Evolutionary conservation across 2,329 filamentous ascomycete species (phyloP).

Genomic region (Paraphaeosphaeria minitans): DNA sequence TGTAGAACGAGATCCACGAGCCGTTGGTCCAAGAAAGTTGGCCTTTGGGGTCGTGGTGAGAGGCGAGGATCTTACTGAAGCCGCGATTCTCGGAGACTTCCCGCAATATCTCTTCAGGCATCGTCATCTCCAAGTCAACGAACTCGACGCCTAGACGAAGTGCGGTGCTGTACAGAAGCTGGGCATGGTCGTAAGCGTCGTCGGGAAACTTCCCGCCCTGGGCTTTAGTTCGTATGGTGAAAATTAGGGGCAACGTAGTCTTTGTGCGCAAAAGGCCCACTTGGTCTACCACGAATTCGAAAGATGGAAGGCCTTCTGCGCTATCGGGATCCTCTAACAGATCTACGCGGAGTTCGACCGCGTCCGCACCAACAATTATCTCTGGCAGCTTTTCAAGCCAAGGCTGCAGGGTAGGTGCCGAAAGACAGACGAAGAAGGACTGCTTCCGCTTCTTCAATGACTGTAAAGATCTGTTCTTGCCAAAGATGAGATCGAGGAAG

Average conservation of each 20-base stretch:
- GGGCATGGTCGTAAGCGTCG: constrained; percentile 69
- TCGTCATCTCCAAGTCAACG: constrained; percentile 88
- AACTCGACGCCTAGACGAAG: constrained; percentile 88
- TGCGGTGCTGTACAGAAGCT: constrained; percentile 76
- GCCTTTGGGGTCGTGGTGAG: constrained; percentile 86
- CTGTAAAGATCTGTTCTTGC: constrained; percentile 59
- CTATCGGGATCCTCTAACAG: constrained; percentile 74
- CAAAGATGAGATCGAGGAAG: constrained; percentile 73
- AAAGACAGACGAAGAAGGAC: constrained; percentile 93
- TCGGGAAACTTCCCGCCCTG: constrained; percentile 92
- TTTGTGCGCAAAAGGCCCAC: constrained; percentile 76
- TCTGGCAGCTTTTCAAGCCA: constrained; percentile 69
- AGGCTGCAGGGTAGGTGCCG: constrained; percentile 73
- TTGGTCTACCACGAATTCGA: constrained; percentile 81
- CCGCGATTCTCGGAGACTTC: constrained; percentile 71
- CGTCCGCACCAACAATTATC: constrained; percentile 84
- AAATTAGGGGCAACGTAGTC: constrained; percentile 81
- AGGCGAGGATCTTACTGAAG: constrained; percentile 85
- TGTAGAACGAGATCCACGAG: constrained; percentile 91
- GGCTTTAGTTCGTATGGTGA: constrained; percentile 82
- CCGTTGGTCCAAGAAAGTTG: constrained; percentile 86
- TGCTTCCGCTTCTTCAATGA: constrained; percentile 68
- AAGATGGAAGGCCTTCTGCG: constrained; percentile 61
- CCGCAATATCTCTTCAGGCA: constrained; percentile 76
- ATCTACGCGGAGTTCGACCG: constrained; percentile 92